Evolutionary conservation across 2,329 filamentous ascomycete species (phyloP), one percentile per base, ranked within the genome.

Genomic region (Intubia oerlemansii): DNA sequence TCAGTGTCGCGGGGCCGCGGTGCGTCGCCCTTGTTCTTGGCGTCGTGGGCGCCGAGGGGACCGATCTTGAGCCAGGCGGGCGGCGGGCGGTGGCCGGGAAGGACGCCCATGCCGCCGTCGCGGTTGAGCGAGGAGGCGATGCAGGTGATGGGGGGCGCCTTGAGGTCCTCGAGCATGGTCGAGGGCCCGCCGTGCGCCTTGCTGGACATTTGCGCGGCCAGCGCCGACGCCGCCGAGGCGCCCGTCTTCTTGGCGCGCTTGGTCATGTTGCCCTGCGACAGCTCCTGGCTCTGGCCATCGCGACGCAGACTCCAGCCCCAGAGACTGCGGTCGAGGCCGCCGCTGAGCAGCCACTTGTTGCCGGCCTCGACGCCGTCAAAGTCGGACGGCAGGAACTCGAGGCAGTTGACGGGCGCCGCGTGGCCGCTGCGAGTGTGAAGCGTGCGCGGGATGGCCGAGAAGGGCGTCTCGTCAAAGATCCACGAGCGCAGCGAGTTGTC

Each of bases 241-340:
- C 79, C 79, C 35, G 70, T 57, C 49, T 92, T 93, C 53, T 84
- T 91, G 2, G 82, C 78, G 51, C 82, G 90, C 47, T 79, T 82
- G 37, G 78, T 74, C 28, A 92, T 66, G 28, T 74, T 74, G 18
- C 88, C 88, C 46, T 98, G 90, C 25, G 82, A 93, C 21, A 98
- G 56, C 50, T 98, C 88, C 2, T 77, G 70, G 46, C 81, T 92
- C 51, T 98, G 90, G 2, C 82, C 84, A 46, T 98, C 88, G 29
- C 80, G 77, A 24, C 88, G 76, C 47, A 98, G 55, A 60, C 84
- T 95, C 70, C 90, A 92, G 2, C 79, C 85, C 85, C 88, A 95
- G 3, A 98, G 58, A 49, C 82, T 93, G 38, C 82, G 68, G 44
- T 98, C 90, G 41, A 71, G 66, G 34, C 82, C 84, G 39, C 79